Conservation (phyloP, 805 yeast species). For the Saccharomycopsis capsularis region DNA sequence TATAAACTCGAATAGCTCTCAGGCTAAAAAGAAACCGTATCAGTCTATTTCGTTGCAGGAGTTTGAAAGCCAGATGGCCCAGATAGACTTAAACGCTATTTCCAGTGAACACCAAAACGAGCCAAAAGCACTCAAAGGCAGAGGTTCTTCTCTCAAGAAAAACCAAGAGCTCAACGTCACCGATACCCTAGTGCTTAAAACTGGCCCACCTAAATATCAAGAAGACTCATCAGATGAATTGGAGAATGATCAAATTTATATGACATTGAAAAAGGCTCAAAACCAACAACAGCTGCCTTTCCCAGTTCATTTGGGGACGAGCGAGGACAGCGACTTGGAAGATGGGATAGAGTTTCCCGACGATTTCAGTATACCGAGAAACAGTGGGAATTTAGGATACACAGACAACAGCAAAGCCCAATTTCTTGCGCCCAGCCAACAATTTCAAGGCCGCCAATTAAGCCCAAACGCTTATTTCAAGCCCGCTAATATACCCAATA, state of each 20-base stretch:
- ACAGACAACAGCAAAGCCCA: not conserved
- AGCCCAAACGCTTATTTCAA: constrained; percentile 3
- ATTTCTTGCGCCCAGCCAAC: not conserved
- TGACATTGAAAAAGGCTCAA: not conserved
- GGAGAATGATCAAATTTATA: not conserved
- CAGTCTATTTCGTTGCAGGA: constrained; percentile 13
- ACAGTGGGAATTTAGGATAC: too few species aligned
- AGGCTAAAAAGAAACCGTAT: constrained; percentile 9
- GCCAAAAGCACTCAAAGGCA: not conserved
- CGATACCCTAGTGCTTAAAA: too few species aligned
- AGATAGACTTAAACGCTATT: not conserved
- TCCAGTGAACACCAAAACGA: not conserved
- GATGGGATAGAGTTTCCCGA: constrained; percentile 21
- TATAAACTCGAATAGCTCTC: not conserved
- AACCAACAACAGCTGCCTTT: not conserved
- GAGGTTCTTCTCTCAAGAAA: not conserved
- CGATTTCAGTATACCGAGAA: constrained; percentile 7
- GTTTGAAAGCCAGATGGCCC: constrained; percentile 9
- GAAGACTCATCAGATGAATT: not conserved
- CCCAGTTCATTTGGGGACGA: not conserved
- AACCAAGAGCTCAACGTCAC: too few species aligned
- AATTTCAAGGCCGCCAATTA: not conserved
- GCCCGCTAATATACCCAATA: not conserved
- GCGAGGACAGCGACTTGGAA: constrained; percentile 10
- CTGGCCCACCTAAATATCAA: too few species aligned